Evolutionary conservation across 169 alveolate genomes (phyloP).

Genomic region (Plasmodium inui): DNA sequence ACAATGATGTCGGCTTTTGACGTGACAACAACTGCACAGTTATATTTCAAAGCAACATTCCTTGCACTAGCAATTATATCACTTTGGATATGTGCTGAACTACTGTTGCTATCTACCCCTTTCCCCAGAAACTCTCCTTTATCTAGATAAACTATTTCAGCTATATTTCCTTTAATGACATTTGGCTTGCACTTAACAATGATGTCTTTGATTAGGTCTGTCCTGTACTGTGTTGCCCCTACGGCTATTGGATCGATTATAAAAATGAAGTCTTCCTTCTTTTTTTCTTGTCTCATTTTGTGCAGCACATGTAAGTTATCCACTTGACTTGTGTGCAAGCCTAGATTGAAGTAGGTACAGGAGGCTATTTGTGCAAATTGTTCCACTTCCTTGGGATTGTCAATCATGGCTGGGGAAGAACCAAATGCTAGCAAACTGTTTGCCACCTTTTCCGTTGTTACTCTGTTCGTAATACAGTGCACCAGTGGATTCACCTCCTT

Average conservation of each 20-base stretch:
- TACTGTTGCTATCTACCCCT: constrained; percentile 64
- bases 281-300: constrained; percentile 38
- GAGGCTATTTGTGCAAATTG: constrained; percentile 43
- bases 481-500: constrained; percentile 35
- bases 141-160: constrained; percentile 59
- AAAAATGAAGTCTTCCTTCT: constrained; percentile 30
- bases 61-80: constrained; percentile 69
- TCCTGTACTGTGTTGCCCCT: constrained; percentile 70
- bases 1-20: constrained; percentile 50
- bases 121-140: constrained; percentile 60
- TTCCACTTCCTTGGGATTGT: constrained; percentile 70
- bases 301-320: constrained; percentile 36
- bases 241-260: constrained; percentile 71
- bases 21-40: constrained; percentile 63
- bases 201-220: constrained; percentile 33
- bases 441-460: constrained; percentile 71
- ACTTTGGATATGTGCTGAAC: not conserved
- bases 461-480: constrained; percentile 66
- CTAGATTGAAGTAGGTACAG: constrained; percentile 44
- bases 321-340: constrained; percentile 57
- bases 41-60: constrained; percentile 62
- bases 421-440: constrained; percentile 71
- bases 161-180: constrained; percentile 69
- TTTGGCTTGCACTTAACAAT: constrained; percentile 51
- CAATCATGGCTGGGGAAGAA: constrained; percentile 72